Evolutionary conservation across 768 basidiomycete species (phyloP), one percentile per base, ranked within the genome.

Genomic region (Inosperma sp.): DNA sequence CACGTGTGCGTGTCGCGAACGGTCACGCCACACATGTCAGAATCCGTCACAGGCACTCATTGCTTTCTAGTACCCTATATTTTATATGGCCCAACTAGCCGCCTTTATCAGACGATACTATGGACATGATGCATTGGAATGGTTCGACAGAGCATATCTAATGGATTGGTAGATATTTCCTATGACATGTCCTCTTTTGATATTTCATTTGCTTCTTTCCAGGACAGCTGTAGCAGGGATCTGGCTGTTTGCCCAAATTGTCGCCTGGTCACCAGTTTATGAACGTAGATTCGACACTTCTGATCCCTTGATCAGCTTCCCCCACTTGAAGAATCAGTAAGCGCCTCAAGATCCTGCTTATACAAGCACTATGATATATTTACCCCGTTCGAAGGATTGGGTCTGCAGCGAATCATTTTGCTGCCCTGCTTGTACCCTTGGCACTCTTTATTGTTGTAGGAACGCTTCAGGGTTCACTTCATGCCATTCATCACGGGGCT

Each of bases 401-500:
- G 37, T 74, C 79, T 7, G 49, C 61, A 29, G 51, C 76, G 29
- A 83, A 82, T 44, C 68, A 73, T 48, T 61, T 67, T 22, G 51
- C 81, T 25, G 74, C 81, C 3, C 66, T 80, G 25, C 65, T 72
- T 34, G 56, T 77, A 5, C 83, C 84, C 1, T 57, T 75, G 31
- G 55, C 62, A 2, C 53, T 77, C 13, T 64, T 78, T n/a, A 39
- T 62, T 2, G 46, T 68, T 4, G 57, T 67, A 7, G 77, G 78
- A 1, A 49, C 65, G 14, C 52, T 71, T 14, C 73, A 72, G 31
- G 61, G 67, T 8, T 83, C 83, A 5, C 58, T 76, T 3, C 58
- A 78, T 12, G 70, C 78, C 35, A 68, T 83, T 12, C 82, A 86
- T 57, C 83, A 86, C 57, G 80, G 78, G 21, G 57, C 72, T 8